Evolutionary conservation across 2,329 filamentous ascomycete species (phyloP).

Genomic region (Aspergillus amoenus): DNA sequence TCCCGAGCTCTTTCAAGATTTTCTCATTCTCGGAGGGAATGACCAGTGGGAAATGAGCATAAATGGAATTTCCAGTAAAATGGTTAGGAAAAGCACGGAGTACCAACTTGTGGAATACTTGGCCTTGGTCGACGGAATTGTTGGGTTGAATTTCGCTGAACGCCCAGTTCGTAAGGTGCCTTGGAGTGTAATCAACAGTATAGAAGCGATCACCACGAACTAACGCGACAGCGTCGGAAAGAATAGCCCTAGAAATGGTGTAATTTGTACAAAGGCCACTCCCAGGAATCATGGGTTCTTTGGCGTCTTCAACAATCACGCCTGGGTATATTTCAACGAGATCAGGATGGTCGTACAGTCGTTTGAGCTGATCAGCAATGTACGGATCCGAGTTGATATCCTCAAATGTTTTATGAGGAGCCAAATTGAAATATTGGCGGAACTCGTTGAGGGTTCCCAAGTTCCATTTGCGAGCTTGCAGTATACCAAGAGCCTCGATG

Average conservation of each 20-base stretch:
- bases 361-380: slow-evolving; percentile 45
- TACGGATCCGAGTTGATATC: slow-evolving; percentile 53
- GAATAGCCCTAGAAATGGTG: slow-evolving; percentile 44
- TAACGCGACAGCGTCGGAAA: slow-evolving; percentile 49
- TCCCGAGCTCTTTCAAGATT: slow-evolving; percentile 42
- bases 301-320: slow-evolving; percentile 56
- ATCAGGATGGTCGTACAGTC: slow-evolving; percentile 54
- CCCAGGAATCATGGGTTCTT: slow-evolving; percentile 50
- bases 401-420: slow-evolving; percentile 50
- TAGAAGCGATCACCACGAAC: slow-evolving; percentile 50
- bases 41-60: slow-evolving; percentile 52
- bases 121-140: slow-evolving; percentile 47
- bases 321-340: slow-evolving; percentile 60
- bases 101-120: slow-evolving; percentile 54
- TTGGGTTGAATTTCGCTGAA: slow-evolving; percentile 46
- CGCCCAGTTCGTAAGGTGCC: slow-evolving; percentile 48
- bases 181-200: slow-evolving; percentile 46
- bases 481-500: slow-evolving; percentile 64
- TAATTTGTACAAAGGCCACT: slow-evolving; percentile 52
- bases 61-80: slow-evolving; percentile 49
- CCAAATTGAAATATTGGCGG: slow-evolving; percentile 53
- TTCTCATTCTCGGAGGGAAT: slow-evolving; percentile 48
- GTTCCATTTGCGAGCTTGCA: slow-evolving; percentile 62
- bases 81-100: slow-evolving; percentile 52
- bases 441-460: slow-evolving; percentile 60